Conservation (phyloP, 2,329 filamentous ascomycete genomes). For the Colletotrichum kahawae region DNA sequence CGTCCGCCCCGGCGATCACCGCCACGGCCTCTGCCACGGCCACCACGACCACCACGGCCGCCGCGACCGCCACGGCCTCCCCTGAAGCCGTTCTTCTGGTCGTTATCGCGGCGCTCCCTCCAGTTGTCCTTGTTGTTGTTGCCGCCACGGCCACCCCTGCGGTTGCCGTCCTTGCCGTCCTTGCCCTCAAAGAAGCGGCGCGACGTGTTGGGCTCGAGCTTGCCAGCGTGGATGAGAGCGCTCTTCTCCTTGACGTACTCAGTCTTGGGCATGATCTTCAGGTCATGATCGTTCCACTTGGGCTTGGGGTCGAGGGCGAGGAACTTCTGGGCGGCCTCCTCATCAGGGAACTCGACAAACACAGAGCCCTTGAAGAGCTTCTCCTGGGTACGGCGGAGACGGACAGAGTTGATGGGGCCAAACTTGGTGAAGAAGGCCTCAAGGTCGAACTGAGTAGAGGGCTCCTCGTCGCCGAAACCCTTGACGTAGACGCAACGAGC, state of each 20-base stretch:
- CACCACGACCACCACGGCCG: constrained; percentile 39
- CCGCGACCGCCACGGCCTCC: constrained; percentile 48
- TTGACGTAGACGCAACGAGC: constrained; percentile 87
- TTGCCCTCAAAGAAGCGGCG: constrained; percentile 56
- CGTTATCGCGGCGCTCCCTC: constrained; percentile 67
- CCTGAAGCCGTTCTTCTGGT: constrained; percentile 63
- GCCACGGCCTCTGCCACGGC: constrained; percentile 47
- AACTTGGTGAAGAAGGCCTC: constrained; percentile 88
- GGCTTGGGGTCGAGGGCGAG: constrained; percentile 80
- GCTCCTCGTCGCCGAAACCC: constrained; percentile 87
- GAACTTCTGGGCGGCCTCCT: constrained; percentile 82
- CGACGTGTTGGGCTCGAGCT: constrained; percentile 62
- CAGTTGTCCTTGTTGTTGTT: constrained; percentile 57
- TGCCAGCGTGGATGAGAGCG: constrained; percentile 73
- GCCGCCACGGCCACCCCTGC: constrained; percentile 39
- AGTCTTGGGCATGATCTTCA: constrained; percentile 86
- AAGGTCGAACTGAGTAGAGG: constrained; percentile 88
- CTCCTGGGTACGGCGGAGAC: constrained; percentile 77
- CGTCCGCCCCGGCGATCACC: constrained; percentile 42
- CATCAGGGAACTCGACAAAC: constrained; percentile 88
- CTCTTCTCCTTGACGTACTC: constrained; percentile 84
- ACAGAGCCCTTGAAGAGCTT: constrained; percentile 93
- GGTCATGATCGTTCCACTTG: constrained; percentile 79
- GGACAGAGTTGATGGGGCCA: constrained; percentile 80
- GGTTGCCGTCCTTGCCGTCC: constrained; percentile 32